Evolutionary conservation across 2,329 filamentous ascomycete genomes (phyloP), one percentile per base, ranked within the genome.

Genomic region (Epichloe amarillans): DNA sequence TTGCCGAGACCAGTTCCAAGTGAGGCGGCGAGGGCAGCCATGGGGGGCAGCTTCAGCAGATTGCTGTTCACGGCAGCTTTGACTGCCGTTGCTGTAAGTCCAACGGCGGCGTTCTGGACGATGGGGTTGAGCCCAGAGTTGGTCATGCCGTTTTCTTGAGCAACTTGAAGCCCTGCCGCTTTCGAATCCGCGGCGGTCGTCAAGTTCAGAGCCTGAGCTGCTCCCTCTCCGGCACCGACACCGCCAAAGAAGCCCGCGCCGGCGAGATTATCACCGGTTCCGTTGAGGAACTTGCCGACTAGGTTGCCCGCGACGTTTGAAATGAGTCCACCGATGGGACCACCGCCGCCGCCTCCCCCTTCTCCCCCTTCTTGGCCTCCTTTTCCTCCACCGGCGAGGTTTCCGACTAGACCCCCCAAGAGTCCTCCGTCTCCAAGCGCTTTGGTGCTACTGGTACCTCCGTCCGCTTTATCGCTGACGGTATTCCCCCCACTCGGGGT

Each of bases 31-130:
- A 61, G 46, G 21, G 51, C 46, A 30, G 33, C 52, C 1, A 56
- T 12, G 52, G 53, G 12, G 56, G 57, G 57, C 2, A 60, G 47
- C 33, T 58, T 38, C 5, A 53, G 19, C 1, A 49, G 12, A 11
- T 56, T 19, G 44, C 53, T 54, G n/a, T 49, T 47, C 4, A 62
- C 54, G 30, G 62, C 43, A 3, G 62, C 48, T 14, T 60, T 58
- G 4, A 66, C 50, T 0, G 64, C 54, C 4, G 63, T 60, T 0
- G 61, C 57, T 1, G 59, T 54, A 2, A 62, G 53, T 2, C 64
- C 64, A 46, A 61, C 58, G 38, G 60, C 61, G 6, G 61, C 54
- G 46, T 61, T 64, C 48, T 64, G 58, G 44, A 66, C 54, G 3
- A 58, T 52, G 0, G 61, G 59, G 50, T 64, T 64, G 19, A 66